Conservation (phyloP, 2,329 filamentous ascomycete species). For the Verticillium klebahnii region DNA sequence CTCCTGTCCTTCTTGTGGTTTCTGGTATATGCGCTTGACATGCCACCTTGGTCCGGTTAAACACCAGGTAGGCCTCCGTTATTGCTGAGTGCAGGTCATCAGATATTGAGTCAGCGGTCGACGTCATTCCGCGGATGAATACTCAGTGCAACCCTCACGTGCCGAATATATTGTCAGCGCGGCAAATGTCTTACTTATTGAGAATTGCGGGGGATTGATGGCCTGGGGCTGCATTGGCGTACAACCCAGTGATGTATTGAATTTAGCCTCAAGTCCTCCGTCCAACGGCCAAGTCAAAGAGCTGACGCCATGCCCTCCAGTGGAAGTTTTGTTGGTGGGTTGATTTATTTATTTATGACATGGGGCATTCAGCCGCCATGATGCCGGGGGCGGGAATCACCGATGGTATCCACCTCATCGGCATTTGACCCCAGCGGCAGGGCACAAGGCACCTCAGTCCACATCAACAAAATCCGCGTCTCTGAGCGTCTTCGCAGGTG, state of each 20-base stretch:
- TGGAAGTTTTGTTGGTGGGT: neutral
- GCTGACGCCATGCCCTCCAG: neutral
- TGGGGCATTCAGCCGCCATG: neutral
- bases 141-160: neutral
- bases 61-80: no score
- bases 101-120: neutral
- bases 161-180: neutral
- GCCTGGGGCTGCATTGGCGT: neutral
- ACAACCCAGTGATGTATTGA: neutral
- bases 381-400: neutral
- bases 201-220: neutral
- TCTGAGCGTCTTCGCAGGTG: neutral
- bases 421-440: neutral
- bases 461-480: neutral
- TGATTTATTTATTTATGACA: neutral
- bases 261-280: neutral
- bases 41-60: no score
- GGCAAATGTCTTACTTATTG: neutral
- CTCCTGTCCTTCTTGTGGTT: no score
- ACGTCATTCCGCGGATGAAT: neutral
- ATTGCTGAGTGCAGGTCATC: no score
- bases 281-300: neutral
- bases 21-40: no score
- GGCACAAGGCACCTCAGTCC: neutral
- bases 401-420: neutral